Evolutionary conservation across 352 stramenopile genomes (phyloP), one percentile per base, ranked within the genome.

Genomic region (Achlya hypogyna): DNA sequence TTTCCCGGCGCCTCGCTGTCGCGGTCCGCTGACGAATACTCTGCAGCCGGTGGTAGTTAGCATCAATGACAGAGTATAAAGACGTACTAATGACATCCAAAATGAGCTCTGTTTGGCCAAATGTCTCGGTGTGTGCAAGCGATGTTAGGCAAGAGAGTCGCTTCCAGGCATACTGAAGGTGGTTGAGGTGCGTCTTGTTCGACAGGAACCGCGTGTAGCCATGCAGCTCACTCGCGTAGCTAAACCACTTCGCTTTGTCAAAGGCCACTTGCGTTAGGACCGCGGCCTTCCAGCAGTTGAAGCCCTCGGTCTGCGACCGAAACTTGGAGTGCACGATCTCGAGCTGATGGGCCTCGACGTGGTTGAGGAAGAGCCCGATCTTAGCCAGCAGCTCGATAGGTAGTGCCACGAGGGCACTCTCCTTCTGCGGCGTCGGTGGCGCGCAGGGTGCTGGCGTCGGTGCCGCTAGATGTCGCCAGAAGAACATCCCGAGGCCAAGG

Each of bases 11-110:
- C 79, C 62, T 88, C 79, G 51, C 75, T 84, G 12, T 70, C 71
- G 12, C 78, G 64, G 23, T 88, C 79, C 0, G 75, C 79, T 10
- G 79, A 88, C n/a, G 79, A 88, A 22, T 77, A 88, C 0, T 64
- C 71, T 62, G 69, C 18, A 23, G 22, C 49, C 16, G 2, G 25
- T 56, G 3, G 25, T 3, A 56, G 20, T 10, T 16, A 16, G 6
- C 16, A 54, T 42, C 34, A 6, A 42, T 42, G 34, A 14, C 34
- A 42, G 6, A 27, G 12, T 27, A 45, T 5, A 63, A 22, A 9
- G 40, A 38, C 23, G 34, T 32, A 38, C 22, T 47, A 40, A 53
- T 16, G 47, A 69, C 69, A 47, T 71, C 51, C 20, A 63, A 29
- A 45, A 64, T 74, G 23, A 62, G 62, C 9, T 71, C 53, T 27